These are phyloP conservation scores for Blastobotrys illinoisensis DNA, from an alignment of 1,139 yeast genomes.

Conservation along the genomic window DNA sequence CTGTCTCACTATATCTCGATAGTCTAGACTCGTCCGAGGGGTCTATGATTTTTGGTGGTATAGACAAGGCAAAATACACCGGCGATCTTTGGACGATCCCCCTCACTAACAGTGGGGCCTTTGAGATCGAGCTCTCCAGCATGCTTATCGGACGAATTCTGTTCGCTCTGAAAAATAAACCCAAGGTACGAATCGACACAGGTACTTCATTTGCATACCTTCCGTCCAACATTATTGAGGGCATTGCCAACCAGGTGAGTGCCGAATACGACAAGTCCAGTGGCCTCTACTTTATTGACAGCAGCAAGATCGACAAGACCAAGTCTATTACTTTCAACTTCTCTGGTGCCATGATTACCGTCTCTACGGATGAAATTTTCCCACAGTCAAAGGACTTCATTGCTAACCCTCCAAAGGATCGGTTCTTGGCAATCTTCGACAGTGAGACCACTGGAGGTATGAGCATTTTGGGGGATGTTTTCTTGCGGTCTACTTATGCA, in stretches of 20 bases:
- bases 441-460: conserved; percentile 17
- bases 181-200: conserved; percentile 20
- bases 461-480: conserved; percentile 61
- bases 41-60: conserved; percentile 53
- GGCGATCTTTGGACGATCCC: conserved; percentile 28
- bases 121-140: conserved; percentile 13
- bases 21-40: conserved; percentile 39
- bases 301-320: conserved; percentile 17
- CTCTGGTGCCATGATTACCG: conserved; percentile 26
- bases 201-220: conserved; percentile 30
- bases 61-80: conserved; percentile 48
- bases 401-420: conserved; percentile 12
- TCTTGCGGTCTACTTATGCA: conserved; percentile 65
- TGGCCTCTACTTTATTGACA: conserved; percentile 11
- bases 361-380: conserved; percentile 25
- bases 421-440: conserved; percentile 20
- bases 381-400: conserved; percentile 17
- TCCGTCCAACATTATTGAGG: conserved; percentile 15
- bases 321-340: conserved; percentile 23
- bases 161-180: conserved; percentile 29
- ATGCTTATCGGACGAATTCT: conserved; percentile 14
- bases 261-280: conserved; percentile 9
- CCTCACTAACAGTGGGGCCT: conserved; percentile 31
- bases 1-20: conserved; percentile 52
- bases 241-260: conserved; percentile 17